Base-by-base conservation (phyloP, 371 early-diverging fungal genomes). In the Mortierella sp. region DNA sequence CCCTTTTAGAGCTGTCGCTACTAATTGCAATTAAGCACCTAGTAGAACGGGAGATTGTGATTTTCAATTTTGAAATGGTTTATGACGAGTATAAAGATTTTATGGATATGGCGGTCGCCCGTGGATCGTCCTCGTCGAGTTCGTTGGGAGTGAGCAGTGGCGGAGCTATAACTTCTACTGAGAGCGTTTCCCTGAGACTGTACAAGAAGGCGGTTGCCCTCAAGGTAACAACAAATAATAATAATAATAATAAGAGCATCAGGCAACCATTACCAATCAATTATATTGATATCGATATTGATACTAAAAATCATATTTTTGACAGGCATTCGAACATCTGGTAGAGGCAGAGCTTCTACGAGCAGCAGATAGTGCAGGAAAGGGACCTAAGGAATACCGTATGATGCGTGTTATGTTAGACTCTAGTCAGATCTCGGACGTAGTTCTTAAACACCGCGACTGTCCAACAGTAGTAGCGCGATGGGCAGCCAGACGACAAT, bases 61-160 rank as follows among this genome's bases (percentile, higher is more conserved):
- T 87, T 20, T 96, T 96, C 78, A 97, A 97, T 75, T 97, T 97
- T 86, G 96, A 94, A 78, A 97, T 97, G 96, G 91, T 96, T 1
- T 96, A 95, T 78, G 94, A 97, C 64, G 96, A 94, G 84, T 97
- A 96, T 86, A 92, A 92, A 62, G 91, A 93, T 3, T 95, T 96
- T 70, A 88, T 93, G 91, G 90, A 88, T 54, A 75, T 75, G 66
- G 80, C 89, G 3, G 86, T 89, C 49, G 78, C 86, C 1, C 84
- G 86, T 20, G 91, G 88, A 37, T 75, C 74, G 20, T 62, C 70
- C 37, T 1, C 35, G 0, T 52, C 72, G 8, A 60, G 65, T 26
- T 60, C 75, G 9, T n/a, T 73, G 65, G 83, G 14, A 49, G 57
- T 40, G 52, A 30, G 68, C 51, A 70, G 76, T 32, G 69, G 68